A percentile compares a stretch with the other conserved stretches of the same genome.
phyloP scores from a whole-genome alignment of 208 protist genomes.

The Leishmania gerbilli region DNA sequence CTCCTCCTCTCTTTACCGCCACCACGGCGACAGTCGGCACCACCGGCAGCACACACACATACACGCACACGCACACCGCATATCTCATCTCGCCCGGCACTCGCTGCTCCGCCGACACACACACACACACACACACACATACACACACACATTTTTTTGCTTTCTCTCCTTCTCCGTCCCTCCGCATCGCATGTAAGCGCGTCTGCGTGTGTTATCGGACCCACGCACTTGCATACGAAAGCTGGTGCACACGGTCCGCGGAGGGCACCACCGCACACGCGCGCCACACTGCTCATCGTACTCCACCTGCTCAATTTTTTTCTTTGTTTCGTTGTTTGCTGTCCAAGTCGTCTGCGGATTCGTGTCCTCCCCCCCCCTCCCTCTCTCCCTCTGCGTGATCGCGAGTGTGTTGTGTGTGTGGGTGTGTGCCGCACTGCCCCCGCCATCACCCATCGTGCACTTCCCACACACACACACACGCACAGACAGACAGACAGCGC shows the following conservation, averaged over 20 bases:
- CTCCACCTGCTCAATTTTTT: background rate
- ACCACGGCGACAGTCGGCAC: background rate
- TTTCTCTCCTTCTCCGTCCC: background rate
- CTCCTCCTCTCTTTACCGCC: background rate
- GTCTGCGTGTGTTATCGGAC: background rate
- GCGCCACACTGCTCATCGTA: background rate
- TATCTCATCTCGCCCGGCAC: background rate
- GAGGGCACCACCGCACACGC: background rate
- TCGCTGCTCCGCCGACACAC: background rate
- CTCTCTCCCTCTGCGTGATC: background rate
- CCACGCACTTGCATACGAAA: background rate
- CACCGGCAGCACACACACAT: background rate
- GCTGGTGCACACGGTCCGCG: background rate
- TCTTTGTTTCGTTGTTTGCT: background rate
- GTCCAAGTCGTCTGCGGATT: background rate
- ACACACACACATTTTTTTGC: background rate
- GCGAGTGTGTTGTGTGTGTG: constrained; percentile 18
- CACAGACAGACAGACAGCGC: background rate
- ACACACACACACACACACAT: no score
- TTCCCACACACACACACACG: background rate
- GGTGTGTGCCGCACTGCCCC: background rate
- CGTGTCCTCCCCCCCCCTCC: background rate
- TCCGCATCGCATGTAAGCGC: background rate
- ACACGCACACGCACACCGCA: background rate
- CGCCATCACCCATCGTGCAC: background rate